These are phyloP conservation scores for Apiospora pterosperma DNA, from an alignment of 2,329 filamentous ascomycete genomes.

Conservation along the genomic window DNA sequence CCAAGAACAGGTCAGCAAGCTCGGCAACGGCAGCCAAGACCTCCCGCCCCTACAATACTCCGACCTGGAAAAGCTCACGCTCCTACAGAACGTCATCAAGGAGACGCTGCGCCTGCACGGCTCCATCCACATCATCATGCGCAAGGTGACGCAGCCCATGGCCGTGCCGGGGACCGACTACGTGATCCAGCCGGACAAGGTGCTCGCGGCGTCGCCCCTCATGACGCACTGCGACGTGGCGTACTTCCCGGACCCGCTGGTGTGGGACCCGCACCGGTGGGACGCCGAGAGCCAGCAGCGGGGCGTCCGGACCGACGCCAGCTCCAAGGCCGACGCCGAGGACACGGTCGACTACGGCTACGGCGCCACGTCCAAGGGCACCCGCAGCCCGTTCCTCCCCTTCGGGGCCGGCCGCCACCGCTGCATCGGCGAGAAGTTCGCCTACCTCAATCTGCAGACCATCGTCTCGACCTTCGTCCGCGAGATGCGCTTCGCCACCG, in stretches of 20 bases:
- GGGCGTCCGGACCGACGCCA: no score
- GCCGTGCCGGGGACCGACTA: conserved; percentile 54
- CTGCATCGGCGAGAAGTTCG: conserved; percentile 75
- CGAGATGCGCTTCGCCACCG: conserved; percentile 57
- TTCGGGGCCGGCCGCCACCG: conserved; percentile 71
- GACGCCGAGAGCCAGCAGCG: conserved; percentile 29
- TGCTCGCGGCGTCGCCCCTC: conserved; percentile 39
- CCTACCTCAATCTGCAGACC: conserved; percentile 64
- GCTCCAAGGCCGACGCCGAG: conserved; percentile 5
- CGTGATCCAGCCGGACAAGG: conserved; percentile 49
- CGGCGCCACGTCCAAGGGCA: conserved; percentile 26
- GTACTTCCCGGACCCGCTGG: conserved; percentile 56
- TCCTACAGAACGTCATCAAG: conserved; percentile 64
- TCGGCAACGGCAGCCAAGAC: conserved; percentile 54
- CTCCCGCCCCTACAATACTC: conserved; percentile 60
- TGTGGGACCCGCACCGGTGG: conserved; percentile 65
- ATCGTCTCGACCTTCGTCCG: conserved; percentile 62
- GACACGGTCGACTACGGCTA: conserved; percentile 26
- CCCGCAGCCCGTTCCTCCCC: conserved; percentile 55
- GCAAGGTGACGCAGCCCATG: conserved; percentile 67
- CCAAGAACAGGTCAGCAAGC: conserved; percentile 58
- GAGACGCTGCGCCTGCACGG: conserved; percentile 72
- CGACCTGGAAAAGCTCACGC: conserved; percentile 55
- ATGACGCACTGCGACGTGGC: conserved; percentile 44
- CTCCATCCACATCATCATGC: conserved; percentile 71